Conservation (phyloP, 768 basidiomycete genomes). For the Lenzites betulinus region DNA sequence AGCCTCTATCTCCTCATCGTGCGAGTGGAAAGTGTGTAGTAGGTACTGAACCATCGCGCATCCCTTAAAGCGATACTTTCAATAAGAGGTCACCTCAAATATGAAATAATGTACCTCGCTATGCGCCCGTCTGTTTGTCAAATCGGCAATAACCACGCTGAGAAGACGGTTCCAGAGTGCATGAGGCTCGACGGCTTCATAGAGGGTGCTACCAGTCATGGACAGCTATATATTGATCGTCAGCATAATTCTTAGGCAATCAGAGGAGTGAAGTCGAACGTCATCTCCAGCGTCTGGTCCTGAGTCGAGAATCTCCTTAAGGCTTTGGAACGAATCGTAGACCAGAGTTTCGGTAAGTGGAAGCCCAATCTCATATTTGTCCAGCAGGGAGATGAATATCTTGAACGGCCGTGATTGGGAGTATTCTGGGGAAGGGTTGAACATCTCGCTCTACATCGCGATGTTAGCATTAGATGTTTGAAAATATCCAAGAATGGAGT, state of each 20-base stretch:
- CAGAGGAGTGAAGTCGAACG: slow-evolving; percentile 37
- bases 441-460: slow-evolving; percentile 68
- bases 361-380: slow-evolving; percentile 96
- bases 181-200: slow-evolving; percentile 91
- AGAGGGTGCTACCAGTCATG: slow-evolving; percentile 85
- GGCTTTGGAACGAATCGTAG: slow-evolving; percentile 76
- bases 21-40: slow-evolving; percentile 66
- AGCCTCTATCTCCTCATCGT: slow-evolving; percentile 85
- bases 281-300: slow-evolving; percentile 60
- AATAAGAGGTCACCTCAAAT: too few relatives aligned
- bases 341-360: slow-evolving; percentile 76
- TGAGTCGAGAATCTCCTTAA: slow-evolving; percentile 57
- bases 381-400: slow-evolving; percentile 90
- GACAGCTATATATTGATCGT: slow-evolving; percentile 47
- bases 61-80: slow-evolving; percentile 43
- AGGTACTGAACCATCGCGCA: slow-evolving; percentile 73
- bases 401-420: slow-evolving; percentile 88
- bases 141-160: slow-evolving; percentile 52
- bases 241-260: background rate
- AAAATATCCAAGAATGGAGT: slow-evolving; percentile 5
- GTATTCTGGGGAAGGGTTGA: slow-evolving; percentile 68
- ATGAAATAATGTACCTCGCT: slow-evolving; percentile 46
- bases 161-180: slow-evolving; percentile 84
- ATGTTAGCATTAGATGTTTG: slow-evolving; percentile 15
- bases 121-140: slow-evolving; percentile 44